Conservation (phyloP, 257 asterid genomes). For the Solanum bulbocastanum region DNA sequence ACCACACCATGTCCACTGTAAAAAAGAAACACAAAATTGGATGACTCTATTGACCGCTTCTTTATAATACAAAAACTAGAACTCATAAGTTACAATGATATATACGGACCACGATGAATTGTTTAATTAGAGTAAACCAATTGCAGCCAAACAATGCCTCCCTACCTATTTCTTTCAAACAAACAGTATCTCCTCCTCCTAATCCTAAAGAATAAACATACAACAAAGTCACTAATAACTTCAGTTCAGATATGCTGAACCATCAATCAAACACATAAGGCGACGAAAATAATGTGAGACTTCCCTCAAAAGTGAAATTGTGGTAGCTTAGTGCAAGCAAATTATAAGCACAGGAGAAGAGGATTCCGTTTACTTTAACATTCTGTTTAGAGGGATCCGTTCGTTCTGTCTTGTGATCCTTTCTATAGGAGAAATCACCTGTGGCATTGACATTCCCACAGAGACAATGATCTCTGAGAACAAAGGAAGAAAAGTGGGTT, state of each 20-base stretch:
- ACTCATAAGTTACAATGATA: neutral
- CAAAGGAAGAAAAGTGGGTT: neutral
- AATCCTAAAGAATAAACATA: neutral
- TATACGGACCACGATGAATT: neutral
- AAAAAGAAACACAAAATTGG: neutral
- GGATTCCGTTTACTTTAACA: constrained; percentile 15
- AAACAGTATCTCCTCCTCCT: neutral
- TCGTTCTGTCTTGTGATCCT: constrained; percentile 20
- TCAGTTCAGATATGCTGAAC: neutral
- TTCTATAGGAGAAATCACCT: constrained; percentile 52
- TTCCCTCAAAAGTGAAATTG: neutral
- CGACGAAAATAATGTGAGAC: neutral
- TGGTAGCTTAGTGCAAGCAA: neutral
- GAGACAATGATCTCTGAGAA: constrained; percentile 81
- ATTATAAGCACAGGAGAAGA: neutral
- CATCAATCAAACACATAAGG: neutral
- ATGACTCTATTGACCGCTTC: neutral
- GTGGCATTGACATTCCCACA: constrained; percentile 93
- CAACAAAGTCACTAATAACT: neutral
- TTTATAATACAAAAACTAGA: neutral
- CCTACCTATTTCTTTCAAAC: neutral
- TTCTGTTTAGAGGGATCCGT: constrained; percentile 35
- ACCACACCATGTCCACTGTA: neutral
- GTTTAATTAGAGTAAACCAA: neutral
- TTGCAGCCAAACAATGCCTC: neutral